Conservation (phyloP, 2,329 filamentous ascomycete species). For the Xylariaceae sp. region DNA sequence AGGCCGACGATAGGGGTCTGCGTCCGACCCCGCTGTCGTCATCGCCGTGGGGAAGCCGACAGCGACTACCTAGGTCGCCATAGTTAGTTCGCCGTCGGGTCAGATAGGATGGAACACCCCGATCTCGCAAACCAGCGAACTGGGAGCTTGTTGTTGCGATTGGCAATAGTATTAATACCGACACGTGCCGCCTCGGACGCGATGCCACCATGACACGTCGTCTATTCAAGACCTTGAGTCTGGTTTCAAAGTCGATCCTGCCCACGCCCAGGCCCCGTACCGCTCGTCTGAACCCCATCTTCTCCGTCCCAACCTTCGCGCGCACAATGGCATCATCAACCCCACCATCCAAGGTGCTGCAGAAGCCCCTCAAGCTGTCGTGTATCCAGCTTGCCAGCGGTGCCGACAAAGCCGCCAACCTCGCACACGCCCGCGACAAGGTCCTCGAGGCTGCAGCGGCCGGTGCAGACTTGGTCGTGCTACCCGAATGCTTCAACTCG, state of each 20-base stretch:
- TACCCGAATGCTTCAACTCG: slow-evolving; percentile 98
- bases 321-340: slow-evolving; percentile 30
- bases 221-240: slow-evolving; percentile 21
- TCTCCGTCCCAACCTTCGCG: slow-evolving; percentile 6
- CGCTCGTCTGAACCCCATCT: slow-evolving; percentile 12
- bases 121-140: slow-evolving; percentile 23
- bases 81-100: no score
- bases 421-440: slow-evolving; percentile 74
- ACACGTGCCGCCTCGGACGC: not conserved
- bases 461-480: slow-evolving; percentile 82
- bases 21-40: no score
- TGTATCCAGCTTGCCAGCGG: slow-evolving; percentile 79
- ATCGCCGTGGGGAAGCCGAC: not conserved
- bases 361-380: slow-evolving; percentile 75
- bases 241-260: slow-evolving; percentile 16
- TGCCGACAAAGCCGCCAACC: slow-evolving; percentile 81
- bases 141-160: no score
- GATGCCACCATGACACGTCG: slow-evolving; percentile 24
- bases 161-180: not conserved
- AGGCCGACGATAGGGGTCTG: no score
- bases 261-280: not conserved
- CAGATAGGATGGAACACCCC: slow-evolving; percentile 9
- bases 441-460: slow-evolving; percentile 74
- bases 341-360: slow-evolving; percentile 52
- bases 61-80: not conserved